These are phyloP conservation scores for Aspergillus sp. DNA, from an alignment of 2,329 filamentous ascomycete genomes.

Conservation along the genomic window DNA sequence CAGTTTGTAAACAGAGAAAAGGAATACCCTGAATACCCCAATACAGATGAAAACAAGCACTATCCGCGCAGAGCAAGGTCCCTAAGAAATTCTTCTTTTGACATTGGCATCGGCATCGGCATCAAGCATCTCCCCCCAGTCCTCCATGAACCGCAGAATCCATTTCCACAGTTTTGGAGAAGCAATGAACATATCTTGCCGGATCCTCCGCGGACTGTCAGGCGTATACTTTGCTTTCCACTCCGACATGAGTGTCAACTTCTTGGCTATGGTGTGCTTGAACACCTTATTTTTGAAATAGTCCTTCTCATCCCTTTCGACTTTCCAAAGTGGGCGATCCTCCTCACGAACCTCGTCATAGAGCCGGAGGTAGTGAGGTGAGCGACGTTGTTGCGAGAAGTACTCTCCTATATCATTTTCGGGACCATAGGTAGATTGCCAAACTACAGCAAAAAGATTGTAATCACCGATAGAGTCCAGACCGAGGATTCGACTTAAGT, in stretches of 20 bases:
- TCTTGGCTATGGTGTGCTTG: conserved; percentile 20
- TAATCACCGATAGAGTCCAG: conserved; percentile 24
- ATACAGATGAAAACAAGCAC: too few relatives aligned
- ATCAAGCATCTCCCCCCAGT: conserved; percentile 14
- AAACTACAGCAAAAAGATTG: conserved; percentile 20
- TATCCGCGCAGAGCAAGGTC: too few relatives aligned
- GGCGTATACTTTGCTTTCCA: conserved; percentile 18
- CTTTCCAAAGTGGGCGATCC: conserved; percentile 16
- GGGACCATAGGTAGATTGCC: conserved; percentile 7
- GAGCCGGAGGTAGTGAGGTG: conserved; percentile 15
- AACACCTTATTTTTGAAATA: conserved; percentile 17
- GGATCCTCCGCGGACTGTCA: conserved; percentile 13
- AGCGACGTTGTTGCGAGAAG: conserved; percentile 13
- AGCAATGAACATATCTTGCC: conserved; percentile 22
- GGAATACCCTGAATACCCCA: too few relatives aligned
- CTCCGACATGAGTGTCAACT: conserved; percentile 21
- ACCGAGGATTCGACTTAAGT: conserved; percentile 22
- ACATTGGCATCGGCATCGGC: too few relatives aligned
- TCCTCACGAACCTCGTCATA: conserved; percentile 18
- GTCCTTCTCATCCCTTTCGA: conserved; percentile 16
- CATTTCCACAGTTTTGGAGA: conserved; percentile 23
- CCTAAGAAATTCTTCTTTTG: too few relatives aligned
- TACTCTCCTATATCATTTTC: conserved; percentile 10
- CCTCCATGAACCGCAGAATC: conserved; percentile 19
- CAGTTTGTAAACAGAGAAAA: too few relatives aligned